Evolutionary conservation across 2,329 filamentous ascomycete species (phyloP).

Genomic region (Sclerotinia trifoliorum): DNA sequence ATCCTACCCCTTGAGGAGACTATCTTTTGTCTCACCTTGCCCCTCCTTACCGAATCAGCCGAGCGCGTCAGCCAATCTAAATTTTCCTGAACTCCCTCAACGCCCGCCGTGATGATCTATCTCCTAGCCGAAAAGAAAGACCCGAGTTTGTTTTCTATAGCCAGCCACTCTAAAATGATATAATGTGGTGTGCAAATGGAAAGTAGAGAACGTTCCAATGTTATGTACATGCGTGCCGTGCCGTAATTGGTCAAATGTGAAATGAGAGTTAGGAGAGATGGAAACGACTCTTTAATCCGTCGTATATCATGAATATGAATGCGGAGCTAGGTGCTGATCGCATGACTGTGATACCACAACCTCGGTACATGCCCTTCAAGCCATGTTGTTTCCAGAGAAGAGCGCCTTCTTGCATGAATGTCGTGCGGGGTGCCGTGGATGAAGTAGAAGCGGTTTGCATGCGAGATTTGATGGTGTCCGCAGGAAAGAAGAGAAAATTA

Average conservation of each 20-base stretch:
- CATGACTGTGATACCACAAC: conserved; percentile 88
- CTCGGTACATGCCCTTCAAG: conserved; percentile 81
- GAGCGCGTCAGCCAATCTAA: conserved; percentile 9
- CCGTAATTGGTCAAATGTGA: background rate
- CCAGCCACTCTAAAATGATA: background rate
- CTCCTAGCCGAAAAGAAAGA: background rate
- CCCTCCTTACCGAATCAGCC: background rate
- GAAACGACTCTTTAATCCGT: conserved; percentile 65
- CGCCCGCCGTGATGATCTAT: background rate
- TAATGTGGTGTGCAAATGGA: background rate
- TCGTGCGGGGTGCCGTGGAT: conserved; percentile 49
- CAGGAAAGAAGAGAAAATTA: conserved; percentile 96
- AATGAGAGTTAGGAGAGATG: conserved; percentile 9
- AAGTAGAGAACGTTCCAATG: background rate
- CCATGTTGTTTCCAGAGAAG: conserved; percentile 82
- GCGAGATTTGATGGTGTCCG: conserved; percentile 94
- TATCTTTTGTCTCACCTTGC: background rate
- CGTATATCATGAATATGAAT: conserved; percentile 95
- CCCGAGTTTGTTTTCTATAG: background rate
- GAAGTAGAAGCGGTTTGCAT: conserved; percentile 83
- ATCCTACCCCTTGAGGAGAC: background rate
- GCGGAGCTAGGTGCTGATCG: conserved; percentile 93
- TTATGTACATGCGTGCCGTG: background rate
- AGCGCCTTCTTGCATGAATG: conserved; percentile 70
- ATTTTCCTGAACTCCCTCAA: conserved; percentile 6